Evolutionary conservation across 148 eudicot species (phyloP), one percentile per base, ranked within the genome.

Genomic region (Heliosperma pusillum): DNA sequence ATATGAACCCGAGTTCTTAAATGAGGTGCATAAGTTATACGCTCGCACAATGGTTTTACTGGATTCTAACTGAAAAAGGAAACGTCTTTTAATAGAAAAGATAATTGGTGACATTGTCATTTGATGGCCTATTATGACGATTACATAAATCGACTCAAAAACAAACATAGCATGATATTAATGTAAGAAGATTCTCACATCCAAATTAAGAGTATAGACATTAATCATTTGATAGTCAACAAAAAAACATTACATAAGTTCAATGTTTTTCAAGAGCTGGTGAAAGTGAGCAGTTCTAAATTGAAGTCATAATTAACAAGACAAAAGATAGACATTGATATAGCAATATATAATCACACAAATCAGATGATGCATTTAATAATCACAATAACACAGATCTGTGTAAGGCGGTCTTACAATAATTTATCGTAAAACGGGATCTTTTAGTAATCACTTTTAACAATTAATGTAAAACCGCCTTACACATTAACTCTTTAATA

Each of bases 211-310:
- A 60, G 26, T 56, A 24, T 40, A 47, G 26, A 70, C 6, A 52
- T 36, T 36, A 44, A 72, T 72, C 58, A 72, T 71, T 65, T 19
- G 27, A 78, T 2, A 25, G 58, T 53, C 66, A 58, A n/a, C 62
- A 58, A 7, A 20, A 20, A 12, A 63, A 27, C n/a, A 63, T 63
- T 26, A 12, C 33, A 62, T 13, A 65, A 45, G 27, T 55, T 56
- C 72, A 78, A 72, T 78, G 65, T 36, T 25, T 65, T 57, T 52
- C 2, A 61, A 16, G 36, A 40, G n/a, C 65, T 40, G 57, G 76
- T 76, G 72, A 60, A 72, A 58, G 10, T 50, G 40, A 26, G 12
- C 66, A 9, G 66, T 63, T 12, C 66, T 63, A 30, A 63, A 63
- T 27, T 63, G 27, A 11, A 15, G 17, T 50, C 55, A 50, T 50